Evolutionary conservation across 2,329 filamentous ascomycete genomes (phyloP).

Genomic region (Fusarium subtropicale): DNA sequence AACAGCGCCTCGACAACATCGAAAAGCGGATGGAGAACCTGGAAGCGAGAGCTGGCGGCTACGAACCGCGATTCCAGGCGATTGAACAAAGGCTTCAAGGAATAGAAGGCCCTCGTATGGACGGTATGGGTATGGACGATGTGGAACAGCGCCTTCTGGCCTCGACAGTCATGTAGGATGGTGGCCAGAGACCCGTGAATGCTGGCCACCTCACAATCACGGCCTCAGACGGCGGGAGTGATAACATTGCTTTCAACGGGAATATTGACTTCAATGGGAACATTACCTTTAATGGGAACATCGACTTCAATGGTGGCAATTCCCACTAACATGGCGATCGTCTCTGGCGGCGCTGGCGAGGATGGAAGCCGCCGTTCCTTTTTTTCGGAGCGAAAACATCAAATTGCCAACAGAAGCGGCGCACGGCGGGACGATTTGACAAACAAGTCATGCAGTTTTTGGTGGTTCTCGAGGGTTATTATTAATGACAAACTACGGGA

Average conservation of each 20-base stretch:
- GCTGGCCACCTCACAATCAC: slow-evolving; percentile 24
- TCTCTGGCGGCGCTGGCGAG: not conserved
- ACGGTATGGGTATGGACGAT: slow-evolving; percentile 59
- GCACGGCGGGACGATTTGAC: slow-evolving; percentile 31
- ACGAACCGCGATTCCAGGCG: slow-evolving; percentile 59
- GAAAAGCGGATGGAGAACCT: slow-evolving; percentile 67
- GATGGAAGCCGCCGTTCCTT: not conserved
- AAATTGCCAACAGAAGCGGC: slow-evolving; percentile 23
- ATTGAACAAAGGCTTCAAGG: slow-evolving; percentile 57
- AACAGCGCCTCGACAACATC: slow-evolving; percentile 62
- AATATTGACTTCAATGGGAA: not conserved
- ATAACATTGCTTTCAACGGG: slow-evolving; percentile 1
- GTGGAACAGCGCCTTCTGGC: slow-evolving; percentile 59
- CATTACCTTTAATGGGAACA: not conserved
- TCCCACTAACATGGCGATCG: not conserved
- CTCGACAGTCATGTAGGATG: slow-evolving; percentile 57
- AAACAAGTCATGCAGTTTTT: slow-evolving; percentile 27
- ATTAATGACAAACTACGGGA: slow-evolving; percentile 46
- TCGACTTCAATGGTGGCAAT: not conserved
- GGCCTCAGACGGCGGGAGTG: slow-evolving; percentile 13
- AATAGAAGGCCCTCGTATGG: slow-evolving; percentile 58
- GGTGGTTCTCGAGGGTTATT: slow-evolving; percentile 41
- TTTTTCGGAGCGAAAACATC: slow-evolving; percentile 4
- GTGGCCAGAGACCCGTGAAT: slow-evolving; percentile 30
- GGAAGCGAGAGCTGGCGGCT: slow-evolving; percentile 58